phyloP scores from a whole-genome alignment of 2,329 filamentous ascomycete genomes.

The Colletotrichum sidae region DNA sequence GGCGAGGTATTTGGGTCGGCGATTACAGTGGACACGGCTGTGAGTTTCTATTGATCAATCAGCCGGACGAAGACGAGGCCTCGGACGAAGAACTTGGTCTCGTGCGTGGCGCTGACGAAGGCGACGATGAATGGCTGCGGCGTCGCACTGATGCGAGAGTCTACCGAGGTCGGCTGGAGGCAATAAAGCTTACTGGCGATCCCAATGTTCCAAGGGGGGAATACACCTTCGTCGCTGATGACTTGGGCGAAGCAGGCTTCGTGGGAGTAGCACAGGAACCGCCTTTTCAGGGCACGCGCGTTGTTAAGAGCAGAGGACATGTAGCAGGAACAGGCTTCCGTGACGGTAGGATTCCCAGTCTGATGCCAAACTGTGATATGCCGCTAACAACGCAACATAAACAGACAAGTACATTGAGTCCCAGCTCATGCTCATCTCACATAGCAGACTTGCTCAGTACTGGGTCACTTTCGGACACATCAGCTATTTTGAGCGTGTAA shows the following conservation, averaged over 20 bases:
- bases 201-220: slow-evolving; percentile 90
- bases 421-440: slow-evolving; percentile 82
- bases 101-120: slow-evolving; percentile 54
- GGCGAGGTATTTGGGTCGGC: slow-evolving; percentile 91
- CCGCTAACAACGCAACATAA: background rate
- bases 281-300: slow-evolving; percentile 78
- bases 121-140: slow-evolving; percentile 56
- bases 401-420: slow-evolving; percentile 80
- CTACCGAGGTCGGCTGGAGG: slow-evolving; percentile 78
- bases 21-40: slow-evolving; percentile 91
- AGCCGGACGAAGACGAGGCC: slow-evolving; percentile 69
- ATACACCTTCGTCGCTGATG: slow-evolving; percentile 82
- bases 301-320: slow-evolving; percentile 82
- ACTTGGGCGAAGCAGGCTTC: slow-evolving; percentile 76
- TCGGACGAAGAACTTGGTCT: slow-evolving; percentile 56
- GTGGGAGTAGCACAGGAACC: slow-evolving; percentile 73
- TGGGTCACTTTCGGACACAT: slow-evolving; percentile 76
- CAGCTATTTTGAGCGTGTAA: slow-evolving; percentile 69
- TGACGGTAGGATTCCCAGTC: slow-evolving; percentile 67
- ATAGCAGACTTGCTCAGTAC: slow-evolving; percentile 82
- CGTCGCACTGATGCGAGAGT: slow-evolving; percentile 60
- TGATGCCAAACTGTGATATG: background rate
- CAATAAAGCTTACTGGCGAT: slow-evolving; percentile 92
- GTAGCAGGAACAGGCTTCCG: slow-evolving; percentile 79
- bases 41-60: slow-evolving; percentile 87